These are phyloP conservation scores for Cutaneotrichosporon mucoides DNA, from an alignment of 1,284 basidiomycete species.

Conservation along the genomic window DNA sequence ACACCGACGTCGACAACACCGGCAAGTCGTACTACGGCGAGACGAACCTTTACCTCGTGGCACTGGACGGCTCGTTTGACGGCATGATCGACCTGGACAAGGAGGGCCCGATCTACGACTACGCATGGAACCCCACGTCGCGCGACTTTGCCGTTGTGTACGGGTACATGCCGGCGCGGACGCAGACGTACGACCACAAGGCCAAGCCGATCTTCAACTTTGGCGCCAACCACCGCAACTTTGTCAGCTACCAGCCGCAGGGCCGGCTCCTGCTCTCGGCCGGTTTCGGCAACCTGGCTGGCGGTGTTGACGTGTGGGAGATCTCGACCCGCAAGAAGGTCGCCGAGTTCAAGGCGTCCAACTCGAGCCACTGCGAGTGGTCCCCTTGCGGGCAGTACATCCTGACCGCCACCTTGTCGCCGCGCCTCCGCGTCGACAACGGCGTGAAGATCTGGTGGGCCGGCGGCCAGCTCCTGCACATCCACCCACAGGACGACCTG, in stretches of 20 bases:
- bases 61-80: conserved; percentile 92
- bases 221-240: conserved; percentile 82
- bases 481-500: conserved; percentile 80
- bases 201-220: conserved; percentile 87
- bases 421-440: conserved; percentile 92
- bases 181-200: conserved; percentile 84
- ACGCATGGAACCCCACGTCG: conserved; percentile 93
- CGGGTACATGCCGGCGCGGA: conserved; percentile 92
- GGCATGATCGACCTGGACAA: conserved; percentile 89
- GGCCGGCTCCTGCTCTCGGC: conserved; percentile 81
- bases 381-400: conserved; percentile 89
- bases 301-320: conserved; percentile 89
- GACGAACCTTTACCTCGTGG: conserved; percentile 89
- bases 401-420: conserved; percentile 88
- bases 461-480: conserved; percentile 75
- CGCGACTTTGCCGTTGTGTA: conserved; percentile 96
- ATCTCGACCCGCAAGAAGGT: conserved; percentile 79
- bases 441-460: conserved; percentile 96
- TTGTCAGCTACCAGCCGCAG: conserved; percentile 92
- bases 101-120: conserved; percentile 96
- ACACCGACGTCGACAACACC: conserved; percentile 93
- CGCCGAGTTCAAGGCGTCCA: conserved; percentile 76
- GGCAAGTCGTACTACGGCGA: conserved; percentile 99
- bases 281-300: conserved; percentile 94
- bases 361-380: conserved; percentile 93